Evolutionary conservation across 805 yeast genomes (phyloP).

Genomic region (Osmozyma mogii): DNA sequence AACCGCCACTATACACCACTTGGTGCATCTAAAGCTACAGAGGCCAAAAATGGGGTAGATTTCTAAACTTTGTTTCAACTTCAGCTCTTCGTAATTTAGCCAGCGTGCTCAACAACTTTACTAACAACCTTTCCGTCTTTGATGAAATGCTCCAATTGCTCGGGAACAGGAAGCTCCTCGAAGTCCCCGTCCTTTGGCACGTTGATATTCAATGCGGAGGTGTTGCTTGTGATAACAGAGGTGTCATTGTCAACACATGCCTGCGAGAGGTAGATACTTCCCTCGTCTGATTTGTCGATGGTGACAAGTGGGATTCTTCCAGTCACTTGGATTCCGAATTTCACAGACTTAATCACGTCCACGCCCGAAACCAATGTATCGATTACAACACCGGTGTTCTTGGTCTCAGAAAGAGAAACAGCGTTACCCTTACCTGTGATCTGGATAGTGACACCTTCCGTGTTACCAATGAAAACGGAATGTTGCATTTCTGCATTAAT

Average conservation of each 20-base stretch:
- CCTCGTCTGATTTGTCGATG: slow-evolving; percentile 84
- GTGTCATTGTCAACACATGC: slow-evolving; percentile 58
- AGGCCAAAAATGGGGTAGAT: too few species aligned
- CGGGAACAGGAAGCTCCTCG: slow-evolving; percentile 80
- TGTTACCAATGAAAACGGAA: slow-evolving; percentile 81
- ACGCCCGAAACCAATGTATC: slow-evolving; percentile 83
- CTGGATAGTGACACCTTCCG: slow-evolving; percentile 66
- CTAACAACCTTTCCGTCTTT: slow-evolving; percentile 55
- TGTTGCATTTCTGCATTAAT: slow-evolving; percentile 81
- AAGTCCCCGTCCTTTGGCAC: slow-evolving; percentile 73
- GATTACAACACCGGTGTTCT: slow-evolving; percentile 66
- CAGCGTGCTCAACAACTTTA: slow-evolving; percentile 76
- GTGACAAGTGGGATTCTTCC: slow-evolving; percentile 79
- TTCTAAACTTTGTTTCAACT: too few species aligned
- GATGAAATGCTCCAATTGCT: slow-evolving; percentile 76
- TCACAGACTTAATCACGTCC: slow-evolving; percentile 74
- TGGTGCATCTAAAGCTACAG: too few species aligned
- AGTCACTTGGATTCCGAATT: slow-evolving; percentile 78
- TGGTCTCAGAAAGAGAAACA: slow-evolving; percentile 67
- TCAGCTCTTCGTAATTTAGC: too few species aligned
- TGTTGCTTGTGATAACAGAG: slow-evolving; percentile 71
- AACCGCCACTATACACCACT: too few species aligned
- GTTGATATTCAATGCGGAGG: slow-evolving; percentile 81
- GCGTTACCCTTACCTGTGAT: slow-evolving; percentile 90
- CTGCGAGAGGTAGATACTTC: slow-evolving; percentile 68